Evolutionary conservation across 306 rosid genomes (phyloP).

Genomic region (Sesbania bispinosa): DNA sequence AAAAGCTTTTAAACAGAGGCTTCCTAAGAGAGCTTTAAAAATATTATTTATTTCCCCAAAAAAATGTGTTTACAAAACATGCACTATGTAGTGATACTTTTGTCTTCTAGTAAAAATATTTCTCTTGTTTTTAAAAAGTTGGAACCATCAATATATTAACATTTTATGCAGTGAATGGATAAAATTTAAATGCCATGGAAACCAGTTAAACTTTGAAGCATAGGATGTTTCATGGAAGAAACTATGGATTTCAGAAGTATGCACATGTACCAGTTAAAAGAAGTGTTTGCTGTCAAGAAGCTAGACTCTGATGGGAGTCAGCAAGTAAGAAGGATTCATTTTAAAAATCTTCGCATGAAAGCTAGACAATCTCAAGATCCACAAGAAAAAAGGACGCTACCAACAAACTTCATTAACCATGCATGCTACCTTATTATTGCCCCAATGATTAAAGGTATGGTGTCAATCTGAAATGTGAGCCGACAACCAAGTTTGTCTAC

Average conservation of each 20-base stretch:
- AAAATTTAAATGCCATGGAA: not conserved
- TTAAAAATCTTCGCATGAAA: not conserved
- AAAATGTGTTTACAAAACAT: not conserved
- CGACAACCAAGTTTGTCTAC: slow-evolving; percentile 86
- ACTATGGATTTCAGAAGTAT: not conserved
- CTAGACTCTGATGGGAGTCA: not conserved
- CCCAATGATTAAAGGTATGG: slow-evolving; percentile 80
- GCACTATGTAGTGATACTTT: not conserved
- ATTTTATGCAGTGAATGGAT: not conserved
- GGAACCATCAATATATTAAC: not conserved
- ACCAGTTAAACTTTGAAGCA: not conserved
- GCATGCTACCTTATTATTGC: slow-evolving; percentile 63
- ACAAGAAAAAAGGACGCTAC: not conserved
- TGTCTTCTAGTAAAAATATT: not conserved
- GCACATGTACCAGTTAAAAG: not conserved
- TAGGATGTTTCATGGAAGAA: not conserved
- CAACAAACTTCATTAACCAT: not conserved
- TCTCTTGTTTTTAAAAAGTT: not conserved
- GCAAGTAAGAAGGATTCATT: not conserved
- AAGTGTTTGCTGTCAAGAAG: not conserved
- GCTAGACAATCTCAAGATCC: slow-evolving; percentile 11
- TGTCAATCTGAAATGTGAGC: slow-evolving; percentile 67
- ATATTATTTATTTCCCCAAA: not conserved
- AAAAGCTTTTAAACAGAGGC: not conserved
- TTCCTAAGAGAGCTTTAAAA: not conserved